Evolutionary conservation across 257 asterid genomes (phyloP).

Genomic region (Solanum rostratum): DNA sequence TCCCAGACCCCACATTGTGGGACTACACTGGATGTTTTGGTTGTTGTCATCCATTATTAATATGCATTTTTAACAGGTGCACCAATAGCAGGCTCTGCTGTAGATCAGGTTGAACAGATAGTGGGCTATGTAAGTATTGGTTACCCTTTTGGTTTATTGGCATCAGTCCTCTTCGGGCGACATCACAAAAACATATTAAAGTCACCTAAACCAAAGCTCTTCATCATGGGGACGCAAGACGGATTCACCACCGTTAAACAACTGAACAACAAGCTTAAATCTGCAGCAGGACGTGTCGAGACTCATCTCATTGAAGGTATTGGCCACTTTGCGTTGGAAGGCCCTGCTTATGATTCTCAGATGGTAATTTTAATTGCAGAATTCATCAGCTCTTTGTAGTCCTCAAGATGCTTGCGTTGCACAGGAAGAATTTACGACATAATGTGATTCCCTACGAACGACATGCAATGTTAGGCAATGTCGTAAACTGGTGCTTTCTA

Average conservation of each 20-base stretch:
- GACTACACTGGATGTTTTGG: neutral
- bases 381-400: slow-evolving; percentile 21
- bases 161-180: slow-evolving; percentile 47
- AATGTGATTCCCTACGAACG: neutral
- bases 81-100: slow-evolving; percentile 57
- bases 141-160: slow-evolving; percentile 39
- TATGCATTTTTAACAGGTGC: slow-evolving; percentile 26
- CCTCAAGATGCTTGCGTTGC: neutral
- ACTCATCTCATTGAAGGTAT: slow-evolving; percentile 42
- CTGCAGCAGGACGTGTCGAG: slow-evolving; percentile 26
- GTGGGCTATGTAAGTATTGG: slow-evolving; percentile 51
- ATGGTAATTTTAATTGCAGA: slow-evolving; percentile 30
- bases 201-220: slow-evolving; percentile 43
- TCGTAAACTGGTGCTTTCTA: neutral
- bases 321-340: slow-evolving; percentile 50
- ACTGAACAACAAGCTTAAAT: slow-evolving; percentile 34
- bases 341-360: slow-evolving; percentile 31
- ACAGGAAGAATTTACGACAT: neutral
- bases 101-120: slow-evolving; percentile 30
- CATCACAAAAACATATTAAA: slow-evolving; percentile 30
- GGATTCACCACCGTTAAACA: slow-evolving; percentile 50
- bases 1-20: neutral
- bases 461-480: neutral
- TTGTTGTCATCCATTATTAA: neutral
- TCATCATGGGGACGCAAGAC: slow-evolving; percentile 48